Evolutionary conservation across 2,329 filamentous ascomycete species (phyloP), one percentile per base, ranked within the genome.

Genomic region (Talaromyces islandicus): DNA sequence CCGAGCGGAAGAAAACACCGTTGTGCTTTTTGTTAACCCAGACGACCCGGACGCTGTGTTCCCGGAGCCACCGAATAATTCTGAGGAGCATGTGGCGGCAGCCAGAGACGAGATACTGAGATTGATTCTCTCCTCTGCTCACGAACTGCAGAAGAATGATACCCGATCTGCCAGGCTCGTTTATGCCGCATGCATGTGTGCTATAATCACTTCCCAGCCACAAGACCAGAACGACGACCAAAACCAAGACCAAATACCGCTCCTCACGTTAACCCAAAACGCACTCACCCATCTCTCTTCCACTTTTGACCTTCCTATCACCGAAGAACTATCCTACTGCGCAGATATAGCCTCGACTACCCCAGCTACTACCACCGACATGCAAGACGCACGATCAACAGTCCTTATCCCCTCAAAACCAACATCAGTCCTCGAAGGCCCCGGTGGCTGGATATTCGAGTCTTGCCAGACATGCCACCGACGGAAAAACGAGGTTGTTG

Each of bases 381-480:
- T 14, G 38, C 27, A 41, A 6, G 54, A 24, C 19, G n/a, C 24
- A 9, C 19, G 32, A 17, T 43, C 54, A 14, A 41, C 35, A 38
- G 35, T n/a, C 35, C 14, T 30, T n/a, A 65, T 73, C 27, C 50
- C 64, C 17, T 61, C 69, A 7, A 75, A 70, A 58, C 57, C 68
- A 1, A 35, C 35, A 6, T 63, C 69, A 14, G 56, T 67, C 21
- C 58, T 73, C 14, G 35, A 58, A 24, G 63, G 64, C 10, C 59
- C 66, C 9, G 69, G 67, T 1, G 63, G 62, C 4, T 64, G 69
- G 56, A 60, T 75, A 9, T 73, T 71, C 27, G 83, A 85, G 63
- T 67, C 64, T n/a, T 86, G 83, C 64, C 76, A 80, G 17, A 79
- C 85, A 57, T 86, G 83, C 64, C 54, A 59, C 69, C 75, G 17